phyloP scores from a whole-genome alignment of 2,329 filamentous ascomycete genomes.

The Colletotrichum gloeosporioides region DNA sequence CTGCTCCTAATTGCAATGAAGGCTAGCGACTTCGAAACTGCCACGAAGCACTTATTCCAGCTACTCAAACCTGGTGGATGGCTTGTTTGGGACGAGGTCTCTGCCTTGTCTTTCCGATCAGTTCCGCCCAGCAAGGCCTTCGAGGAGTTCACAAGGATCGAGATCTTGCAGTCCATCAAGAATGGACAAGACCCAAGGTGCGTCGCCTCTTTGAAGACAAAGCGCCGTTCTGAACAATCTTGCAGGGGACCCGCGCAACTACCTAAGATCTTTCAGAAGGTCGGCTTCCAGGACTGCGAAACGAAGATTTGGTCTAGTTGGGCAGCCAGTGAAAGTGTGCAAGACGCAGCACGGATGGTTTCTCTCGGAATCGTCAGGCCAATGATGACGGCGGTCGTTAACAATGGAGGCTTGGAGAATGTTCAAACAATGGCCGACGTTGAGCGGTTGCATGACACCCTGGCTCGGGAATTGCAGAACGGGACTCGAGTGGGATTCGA shows the following conservation, averaged over 20 bases:
- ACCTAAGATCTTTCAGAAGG: rapidly evolving
- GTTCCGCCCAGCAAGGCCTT: neutral
- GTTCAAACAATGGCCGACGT: neutral
- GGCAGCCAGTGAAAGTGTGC: neutral
- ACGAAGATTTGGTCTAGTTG: neutral
- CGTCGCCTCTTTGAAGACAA: neutral
- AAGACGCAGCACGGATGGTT: neutral
- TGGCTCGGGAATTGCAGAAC: neutral
- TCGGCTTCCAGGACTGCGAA: neutral
- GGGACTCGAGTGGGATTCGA: neutral
- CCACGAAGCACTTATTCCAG: neutral
- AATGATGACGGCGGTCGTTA: neutral
- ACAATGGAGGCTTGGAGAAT: neutral
- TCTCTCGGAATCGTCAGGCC: neutral
- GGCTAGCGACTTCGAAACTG: neutral
- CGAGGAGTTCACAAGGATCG: neutral
- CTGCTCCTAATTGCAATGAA: neutral
- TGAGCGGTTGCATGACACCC: neutral
- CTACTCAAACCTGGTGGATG: neutral
- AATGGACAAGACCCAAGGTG: neutral
- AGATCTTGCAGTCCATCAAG: neutral
- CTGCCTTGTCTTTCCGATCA: neutral
- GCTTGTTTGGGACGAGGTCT: neutral
- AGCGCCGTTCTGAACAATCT: rapidly evolving
- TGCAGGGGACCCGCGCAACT: neutral